Percentiles rank a stretch among this genome's conserved stretches.
Conservation (phyloP, 352 stramenopile species). For the Globisporangium echinulatum region DNA sequence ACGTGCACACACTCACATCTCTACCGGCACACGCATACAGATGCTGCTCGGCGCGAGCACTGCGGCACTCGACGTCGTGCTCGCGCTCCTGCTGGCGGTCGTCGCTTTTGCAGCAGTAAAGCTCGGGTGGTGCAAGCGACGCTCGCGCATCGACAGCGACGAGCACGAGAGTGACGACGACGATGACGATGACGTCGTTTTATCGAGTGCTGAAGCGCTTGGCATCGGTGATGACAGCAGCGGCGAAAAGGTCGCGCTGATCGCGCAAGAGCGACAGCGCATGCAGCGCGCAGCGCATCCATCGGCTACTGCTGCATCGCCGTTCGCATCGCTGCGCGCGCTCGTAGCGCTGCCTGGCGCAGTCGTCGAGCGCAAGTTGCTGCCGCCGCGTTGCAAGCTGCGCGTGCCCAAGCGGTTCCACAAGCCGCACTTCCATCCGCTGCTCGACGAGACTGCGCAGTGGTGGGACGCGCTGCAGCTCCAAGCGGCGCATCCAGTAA, state of each 20-base stretch:
- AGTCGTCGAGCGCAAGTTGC: constrained; percentile 5
- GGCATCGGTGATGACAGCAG: constrained; percentile 1
- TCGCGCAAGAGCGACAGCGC: constrained; percentile 3
- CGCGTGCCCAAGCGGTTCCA: constrained; percentile 33
- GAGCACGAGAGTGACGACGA: constrained; percentile 15
- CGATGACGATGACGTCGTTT: constrained; percentile 14
- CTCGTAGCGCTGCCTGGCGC: constrained; percentile 4
- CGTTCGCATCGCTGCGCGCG: not conserved
- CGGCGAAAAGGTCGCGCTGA: constrained; percentile 11
- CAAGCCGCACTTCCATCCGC: constrained; percentile 53
- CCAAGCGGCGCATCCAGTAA: not conserved
- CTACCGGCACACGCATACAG: too few species aligned
- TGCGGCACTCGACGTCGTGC: not conserved
- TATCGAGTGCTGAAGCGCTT: constrained; percentile 3
- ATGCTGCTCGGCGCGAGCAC: not conserved
- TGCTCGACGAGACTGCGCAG: constrained; percentile 47
- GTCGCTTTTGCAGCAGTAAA: constrained; percentile 1
- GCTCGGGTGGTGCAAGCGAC: constrained; percentile 4
- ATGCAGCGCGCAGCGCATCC: constrained; percentile 1
- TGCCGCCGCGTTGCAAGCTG: not conserved
- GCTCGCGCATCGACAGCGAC: not conserved
- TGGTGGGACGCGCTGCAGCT: constrained; percentile 33
- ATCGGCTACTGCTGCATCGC: not conserved
- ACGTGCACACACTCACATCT: too few species aligned
- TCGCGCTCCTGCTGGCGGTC: not conserved